phyloP scores from a whole-genome alignment of 495 filamentous ascomycete species.

The Trichodelitschia bisporula region DNA sequence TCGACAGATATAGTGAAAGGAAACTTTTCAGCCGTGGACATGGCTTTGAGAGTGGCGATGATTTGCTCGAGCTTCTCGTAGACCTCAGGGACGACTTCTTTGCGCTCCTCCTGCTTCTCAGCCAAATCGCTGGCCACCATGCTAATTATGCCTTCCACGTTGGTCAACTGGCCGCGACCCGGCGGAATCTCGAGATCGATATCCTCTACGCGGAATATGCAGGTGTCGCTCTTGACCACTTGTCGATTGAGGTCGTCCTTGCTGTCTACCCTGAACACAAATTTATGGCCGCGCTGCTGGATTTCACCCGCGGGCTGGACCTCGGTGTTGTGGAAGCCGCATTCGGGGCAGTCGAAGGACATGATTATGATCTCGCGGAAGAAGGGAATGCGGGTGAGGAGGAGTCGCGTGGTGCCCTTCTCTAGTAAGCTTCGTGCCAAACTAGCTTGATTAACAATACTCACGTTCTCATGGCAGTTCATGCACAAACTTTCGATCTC shows the following conservation, averaged over 20 bases:
- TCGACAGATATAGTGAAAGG: conserved; percentile 76
- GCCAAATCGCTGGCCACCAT: conserved; percentile 54
- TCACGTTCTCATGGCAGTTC: conserved; percentile 70
- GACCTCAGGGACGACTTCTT: conserved; percentile 46
- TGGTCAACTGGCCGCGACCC: conserved; percentile 70
- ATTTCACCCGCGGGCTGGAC: conserved; percentile 77
- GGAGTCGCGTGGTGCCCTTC: conserved; percentile 61
- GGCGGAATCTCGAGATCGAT: conserved; percentile 79
- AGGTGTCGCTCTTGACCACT: conserved; percentile 76
- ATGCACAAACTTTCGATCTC: conserved; percentile 54
- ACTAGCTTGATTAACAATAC: conserved; percentile 6
- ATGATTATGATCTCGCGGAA: conserved; percentile 94
- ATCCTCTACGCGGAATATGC: conserved; percentile 55
- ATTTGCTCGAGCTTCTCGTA: conserved; percentile 50
- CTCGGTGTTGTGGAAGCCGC: conserved; percentile 70
- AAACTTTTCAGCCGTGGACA: conserved; percentile 47
- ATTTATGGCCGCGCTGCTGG: conserved; percentile 65
- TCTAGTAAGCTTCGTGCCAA: neutral
- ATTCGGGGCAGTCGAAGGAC: conserved; percentile 82
- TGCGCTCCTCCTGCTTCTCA: conserved; percentile 47
- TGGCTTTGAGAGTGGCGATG: conserved; percentile 40
- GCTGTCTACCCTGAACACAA: conserved; percentile 43
- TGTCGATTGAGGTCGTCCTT: conserved; percentile 57
- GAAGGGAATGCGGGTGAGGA: conserved; percentile 78
- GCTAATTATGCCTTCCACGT: conserved; percentile 65